Evolutionary conservation across 192 early-diverging fungal species (phyloP), one percentile per base, ranked within the genome.

Genomic region (Linderina pennispora): DNA sequence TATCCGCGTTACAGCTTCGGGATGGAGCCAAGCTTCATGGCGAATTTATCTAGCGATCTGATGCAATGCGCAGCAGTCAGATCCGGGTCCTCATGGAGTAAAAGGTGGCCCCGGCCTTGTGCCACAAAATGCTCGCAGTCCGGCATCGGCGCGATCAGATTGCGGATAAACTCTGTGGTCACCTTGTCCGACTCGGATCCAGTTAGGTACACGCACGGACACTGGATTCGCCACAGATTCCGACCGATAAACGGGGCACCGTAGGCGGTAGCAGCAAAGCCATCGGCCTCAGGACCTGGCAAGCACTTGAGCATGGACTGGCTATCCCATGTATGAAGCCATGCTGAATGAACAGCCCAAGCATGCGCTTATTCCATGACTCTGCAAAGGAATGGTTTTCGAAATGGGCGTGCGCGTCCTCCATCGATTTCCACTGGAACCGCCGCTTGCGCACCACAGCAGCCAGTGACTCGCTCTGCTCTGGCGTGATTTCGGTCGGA

Each of bases 301-400:
- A 52, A 45, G 31, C 70, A 74, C 37, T 74, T 74, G 1, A 74
- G 48, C 11, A 38, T 34, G n/a, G 51, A 21, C n/a, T 43, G 26
- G 16, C 22, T 21, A 20, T 6, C 8, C n/a, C n/a, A n/a, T n/a
- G n/a, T 33, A 60, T 53, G 13, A 73, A 21, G 1, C 69, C 62
- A 23, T 59, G 18, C 9, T 33, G 42, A 11, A 74, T 39, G 22
- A 62, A 26, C 20, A 66, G 39, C 8, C 55, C 64, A 1, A 57
- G 48, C 8, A 54, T 44, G 8, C 65, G 54, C 13, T 40, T 18
- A 24, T 74, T 56, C 64, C 64, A 74, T n/a, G 23, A 11, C 1
- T 32, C 18, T 18, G 60, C 67, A 20, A 74, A 63, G 13, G 41
- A 35, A 4, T 63, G 59, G 4, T 43, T 23, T 10, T 42, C 50